phyloP scores from a whole-genome alignment of 306 rosid species.

The Prinsepia uniflora region DNA sequence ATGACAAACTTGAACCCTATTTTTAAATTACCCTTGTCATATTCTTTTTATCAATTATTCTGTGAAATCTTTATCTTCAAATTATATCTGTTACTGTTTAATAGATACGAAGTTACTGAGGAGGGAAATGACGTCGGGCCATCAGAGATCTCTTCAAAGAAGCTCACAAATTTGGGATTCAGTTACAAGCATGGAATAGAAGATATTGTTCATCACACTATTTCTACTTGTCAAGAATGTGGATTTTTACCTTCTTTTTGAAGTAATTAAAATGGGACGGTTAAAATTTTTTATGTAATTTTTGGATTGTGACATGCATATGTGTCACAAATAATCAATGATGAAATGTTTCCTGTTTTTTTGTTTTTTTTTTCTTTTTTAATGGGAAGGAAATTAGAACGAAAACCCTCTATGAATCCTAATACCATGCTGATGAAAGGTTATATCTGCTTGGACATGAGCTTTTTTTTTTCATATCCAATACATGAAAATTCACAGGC shows the following conservation, averaged over 20 bases:
- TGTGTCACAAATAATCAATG: background rate
- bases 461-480: background rate
- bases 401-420: too few relatives aligned
- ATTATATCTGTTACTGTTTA: background rate
- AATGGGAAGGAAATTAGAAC: too few relatives aligned
- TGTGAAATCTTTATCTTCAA: too few relatives aligned
- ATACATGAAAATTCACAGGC: too few relatives aligned
- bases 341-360: too few relatives aligned
- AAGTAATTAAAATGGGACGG: background rate
- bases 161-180: slow-evolving; percentile 66
- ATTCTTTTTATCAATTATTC: too few relatives aligned
- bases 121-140: slow-evolving; percentile 35
- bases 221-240: slow-evolving; percentile 35
- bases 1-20: too few relatives aligned
- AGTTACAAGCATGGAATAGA: slow-evolving; percentile 55
- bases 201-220: slow-evolving; percentile 51
- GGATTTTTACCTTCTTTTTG: slow-evolving; percentile 38
- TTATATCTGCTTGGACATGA: background rate
- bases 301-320: background rate
- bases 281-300: background rate
- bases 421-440: too few relatives aligned
- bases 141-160: slow-evolving; percentile 59
- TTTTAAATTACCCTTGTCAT: too few relatives aligned
- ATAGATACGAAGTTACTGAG: slow-evolving; percentile 27
- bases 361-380: too few relatives aligned